Percentiles rank a stretch among this genome's conserved stretches.
Conservation (phyloP, 352 stramenopile genomes). For the Pythium insidiosum region DNA sequence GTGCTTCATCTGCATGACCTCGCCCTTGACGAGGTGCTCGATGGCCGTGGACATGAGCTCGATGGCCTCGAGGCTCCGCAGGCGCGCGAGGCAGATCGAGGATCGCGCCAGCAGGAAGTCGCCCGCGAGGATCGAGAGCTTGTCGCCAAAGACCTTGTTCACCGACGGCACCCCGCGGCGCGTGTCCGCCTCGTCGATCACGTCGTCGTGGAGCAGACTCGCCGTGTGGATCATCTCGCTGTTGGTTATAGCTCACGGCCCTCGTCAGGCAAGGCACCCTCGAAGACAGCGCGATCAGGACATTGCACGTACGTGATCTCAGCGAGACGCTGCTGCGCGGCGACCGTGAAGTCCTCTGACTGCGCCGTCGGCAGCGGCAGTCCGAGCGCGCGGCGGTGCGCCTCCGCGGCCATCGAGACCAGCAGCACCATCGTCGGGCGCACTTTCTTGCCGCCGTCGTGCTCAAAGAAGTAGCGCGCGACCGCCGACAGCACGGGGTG, state of each 20-base stretch:
- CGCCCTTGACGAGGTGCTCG: constrained; percentile 97
- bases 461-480: constrained; percentile 93
- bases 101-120: constrained; percentile 96
- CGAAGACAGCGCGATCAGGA: not conserved
- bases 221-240: constrained; percentile 99
- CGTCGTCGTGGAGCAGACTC: constrained; percentile 98
- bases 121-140: constrained; percentile 96
- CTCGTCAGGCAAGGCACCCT: no score
- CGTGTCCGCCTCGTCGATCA: constrained; percentile 97
- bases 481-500: constrained; percentile 96
- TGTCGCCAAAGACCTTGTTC: constrained; percentile 97
- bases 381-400: constrained; percentile 41
- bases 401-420: constrained; percentile 88
- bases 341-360: constrained; percentile 66
- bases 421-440: constrained; percentile 97
- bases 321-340: constrained; percentile 67
- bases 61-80: constrained; percentile 93
- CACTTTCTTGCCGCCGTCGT: constrained; percentile 97
- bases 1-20: constrained; percentile 99
- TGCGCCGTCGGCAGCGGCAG: constrained; percentile 36
- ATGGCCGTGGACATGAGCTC: constrained; percentile 98
- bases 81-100: constrained; percentile 91
- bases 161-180: constrained; percentile 90
- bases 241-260: no score
- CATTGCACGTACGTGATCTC: constrained; percentile 68